Conservation (phyloP, 2,329 filamentous ascomycete genomes). For the Clonostachys solani region DNA sequence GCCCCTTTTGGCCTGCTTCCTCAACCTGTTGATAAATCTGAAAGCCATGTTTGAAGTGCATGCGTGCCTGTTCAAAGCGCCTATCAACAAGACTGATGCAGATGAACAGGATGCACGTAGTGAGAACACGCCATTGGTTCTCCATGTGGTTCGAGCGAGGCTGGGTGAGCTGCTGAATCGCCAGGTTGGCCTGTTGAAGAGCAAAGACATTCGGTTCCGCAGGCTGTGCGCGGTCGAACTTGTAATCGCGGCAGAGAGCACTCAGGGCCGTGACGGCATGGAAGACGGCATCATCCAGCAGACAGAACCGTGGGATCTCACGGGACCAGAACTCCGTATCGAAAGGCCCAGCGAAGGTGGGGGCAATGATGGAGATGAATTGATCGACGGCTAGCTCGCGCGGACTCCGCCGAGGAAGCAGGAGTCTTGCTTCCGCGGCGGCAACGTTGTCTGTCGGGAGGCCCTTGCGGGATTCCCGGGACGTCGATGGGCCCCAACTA, state of each 20-base stretch:
- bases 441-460: no score
- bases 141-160: not conserved
- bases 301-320: conserved; percentile 7
- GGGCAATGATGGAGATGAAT: conserved; percentile 8
- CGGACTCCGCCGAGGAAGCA: no score
- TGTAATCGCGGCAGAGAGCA: conserved; percentile 7
- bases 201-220: conserved; percentile 3
- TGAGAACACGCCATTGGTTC: conserved; percentile 5
- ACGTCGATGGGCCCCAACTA: no score
- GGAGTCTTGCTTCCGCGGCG: no score
- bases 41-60: conserved; percentile 3
- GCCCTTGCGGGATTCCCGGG: no score
- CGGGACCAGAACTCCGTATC: conserved; percentile 11
- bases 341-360: conserved; percentile 9
- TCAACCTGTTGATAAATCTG: conserved; percentile 3
- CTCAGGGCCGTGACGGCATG: conserved; percentile 13
- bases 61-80: conserved; percentile 2
- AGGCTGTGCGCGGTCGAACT: conserved; percentile 1
- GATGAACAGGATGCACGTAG: conserved; percentile 10
- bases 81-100: conserved; percentile 9
- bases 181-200: conserved; percentile 7
- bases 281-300: conserved; percentile 10
- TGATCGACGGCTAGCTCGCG: not conserved
- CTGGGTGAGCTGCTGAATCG: conserved; percentile 6
- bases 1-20: not conserved